These are phyloP conservation scores for Nelumbo lutea DNA, from an alignment of 164 flowering plant species.

Conservation along the genomic window DNA sequence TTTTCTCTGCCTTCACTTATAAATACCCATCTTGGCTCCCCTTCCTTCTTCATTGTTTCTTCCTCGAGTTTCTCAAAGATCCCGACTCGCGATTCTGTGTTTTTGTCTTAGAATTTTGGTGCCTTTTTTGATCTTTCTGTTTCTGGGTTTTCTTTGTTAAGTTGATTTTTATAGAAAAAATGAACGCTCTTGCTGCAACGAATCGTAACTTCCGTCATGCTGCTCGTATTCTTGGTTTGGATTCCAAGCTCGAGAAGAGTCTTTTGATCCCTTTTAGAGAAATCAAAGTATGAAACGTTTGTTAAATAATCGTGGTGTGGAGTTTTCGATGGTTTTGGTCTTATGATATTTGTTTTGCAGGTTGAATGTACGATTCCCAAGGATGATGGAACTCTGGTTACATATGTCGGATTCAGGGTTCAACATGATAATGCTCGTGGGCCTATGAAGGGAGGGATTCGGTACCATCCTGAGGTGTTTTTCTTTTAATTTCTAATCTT, in stretches of 20 bases:
- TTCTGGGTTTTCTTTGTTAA: background rate
- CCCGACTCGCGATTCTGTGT: background rate
- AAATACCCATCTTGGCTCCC: background rate
- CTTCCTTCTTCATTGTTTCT: background rate
- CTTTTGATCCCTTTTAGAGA: conserved; percentile 75
- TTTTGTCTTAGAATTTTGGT: background rate
- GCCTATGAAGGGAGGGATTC: conserved; percentile 97
- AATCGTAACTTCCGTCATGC: conserved; percentile 65
- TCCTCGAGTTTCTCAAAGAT: background rate
- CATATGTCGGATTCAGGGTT: conserved; percentile 82
- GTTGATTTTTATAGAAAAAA: conserved; percentile 12
- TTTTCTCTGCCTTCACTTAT: background rate
- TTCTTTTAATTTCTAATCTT: background rate
- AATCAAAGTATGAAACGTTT: conserved; percentile 44
- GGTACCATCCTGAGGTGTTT: conserved; percentile 88
- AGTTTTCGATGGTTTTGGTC: background rate
- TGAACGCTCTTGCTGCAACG: conserved; percentile 79
- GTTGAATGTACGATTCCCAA: conserved; percentile 95
- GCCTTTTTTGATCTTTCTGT: background rate
- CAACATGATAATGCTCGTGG: conserved; percentile 96
- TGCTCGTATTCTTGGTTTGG: conserved; percentile 63
- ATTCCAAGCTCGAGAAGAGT: conserved; percentile 66
- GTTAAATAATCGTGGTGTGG: background rate
- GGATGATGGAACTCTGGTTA: conserved; percentile 78
- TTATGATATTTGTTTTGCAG: conserved; percentile 26